Conservation (phyloP, 2,329 filamentous ascomycete genomes). For the Epichloe sp. region DNA sequence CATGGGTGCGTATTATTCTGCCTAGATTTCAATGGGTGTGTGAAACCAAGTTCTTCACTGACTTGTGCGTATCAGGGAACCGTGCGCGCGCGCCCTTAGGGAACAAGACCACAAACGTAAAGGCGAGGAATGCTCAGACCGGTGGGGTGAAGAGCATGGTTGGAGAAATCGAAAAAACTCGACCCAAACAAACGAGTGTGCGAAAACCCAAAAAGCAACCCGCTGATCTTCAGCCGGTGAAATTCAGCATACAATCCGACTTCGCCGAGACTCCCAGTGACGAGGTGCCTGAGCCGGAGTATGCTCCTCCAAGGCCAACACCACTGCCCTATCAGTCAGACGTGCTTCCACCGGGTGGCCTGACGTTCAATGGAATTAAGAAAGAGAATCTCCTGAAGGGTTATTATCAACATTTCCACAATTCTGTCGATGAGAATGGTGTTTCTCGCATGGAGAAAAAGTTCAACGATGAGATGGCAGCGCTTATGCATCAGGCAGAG, state of each 20-base stretch:
- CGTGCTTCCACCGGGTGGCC: constrained; percentile 43
- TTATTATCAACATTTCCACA: constrained; percentile 47
- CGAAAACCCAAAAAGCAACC: constrained; percentile 47
- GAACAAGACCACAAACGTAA: constrained; percentile 93
- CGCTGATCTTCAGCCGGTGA: constrained; percentile 38
- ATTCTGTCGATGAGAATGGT: constrained; percentile 55
- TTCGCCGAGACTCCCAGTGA: constrained; percentile 34
- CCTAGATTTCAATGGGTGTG: not conserved
- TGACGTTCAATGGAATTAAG: constrained; percentile 46
- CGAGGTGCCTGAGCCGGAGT: constrained; percentile 79
- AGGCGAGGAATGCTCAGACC: constrained; percentile 55
- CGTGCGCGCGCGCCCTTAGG: constrained; percentile 69
- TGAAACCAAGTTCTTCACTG: constrained; percentile 1
- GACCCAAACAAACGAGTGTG: constrained; percentile 42
- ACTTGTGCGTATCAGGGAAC: constrained; percentile 13
- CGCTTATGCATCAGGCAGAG: constrained; percentile 44
- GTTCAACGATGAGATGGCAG: constrained; percentile 39
- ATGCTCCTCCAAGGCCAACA: constrained; percentile 64
- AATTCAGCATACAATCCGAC: constrained; percentile 50
- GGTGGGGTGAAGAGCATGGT: constrained; percentile 47
- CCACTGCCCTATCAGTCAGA: constrained; percentile 58
- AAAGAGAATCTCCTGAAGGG: constrained; percentile 46
- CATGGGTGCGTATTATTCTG: constrained; percentile 44
- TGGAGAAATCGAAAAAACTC: constrained; percentile 46
- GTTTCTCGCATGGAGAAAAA: constrained; percentile 49